A percentile compares a stretch with the other conserved stretches of the same genome.
phyloP scores from a whole-genome alignment of 805 yeast genomes.

The Ogataea methanolica region DNA sequence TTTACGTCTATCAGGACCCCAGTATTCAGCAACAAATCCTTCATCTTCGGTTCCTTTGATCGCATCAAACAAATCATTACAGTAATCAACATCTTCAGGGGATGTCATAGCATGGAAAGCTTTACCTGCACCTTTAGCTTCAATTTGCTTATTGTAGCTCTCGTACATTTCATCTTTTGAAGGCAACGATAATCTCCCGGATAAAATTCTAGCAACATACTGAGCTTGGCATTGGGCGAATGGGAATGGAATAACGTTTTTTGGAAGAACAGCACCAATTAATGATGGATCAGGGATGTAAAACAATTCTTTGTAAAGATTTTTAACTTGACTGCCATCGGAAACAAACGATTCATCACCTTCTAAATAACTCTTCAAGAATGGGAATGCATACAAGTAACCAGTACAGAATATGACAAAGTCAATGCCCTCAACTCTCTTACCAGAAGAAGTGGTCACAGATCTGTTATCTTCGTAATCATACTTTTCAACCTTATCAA shows the following conservation, averaged over 20 bases:
- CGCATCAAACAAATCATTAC: slow-evolving; percentile 38
- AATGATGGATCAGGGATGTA: slow-evolving; percentile 43
- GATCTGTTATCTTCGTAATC: slow-evolving; percentile 25
- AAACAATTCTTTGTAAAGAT: slow-evolving; percentile 42
- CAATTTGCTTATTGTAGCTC: slow-evolving; percentile 31
- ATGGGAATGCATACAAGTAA: slow-evolving; percentile 63
- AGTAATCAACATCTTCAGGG: slow-evolving; percentile 59
- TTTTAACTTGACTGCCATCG: slow-evolving; percentile 35
- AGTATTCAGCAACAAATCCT: slow-evolving; percentile 29
- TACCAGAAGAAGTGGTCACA: slow-evolving; percentile 47
- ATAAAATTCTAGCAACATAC: slow-evolving; percentile 35
- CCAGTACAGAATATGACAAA: slow-evolving; percentile 70
- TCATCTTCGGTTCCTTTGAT: slow-evolving; percentile 31
- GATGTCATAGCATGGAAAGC: slow-evolving; percentile 47
- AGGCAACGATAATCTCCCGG: slow-evolving; percentile 42
- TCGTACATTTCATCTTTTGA: slow-evolving; percentile 31
- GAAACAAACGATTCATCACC: slow-evolving; percentile 24
- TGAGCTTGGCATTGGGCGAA: slow-evolving; percentile 46
- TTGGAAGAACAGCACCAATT: slow-evolving; percentile 37
- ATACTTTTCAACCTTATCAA: slow-evolving; percentile 23
- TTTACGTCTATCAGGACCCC: slow-evolving; percentile 25
- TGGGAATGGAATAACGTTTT: slow-evolving; percentile 47
- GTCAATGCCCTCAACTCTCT: slow-evolving; percentile 44
- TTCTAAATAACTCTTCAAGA: slow-evolving; percentile 36
- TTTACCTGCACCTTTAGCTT: slow-evolving; percentile 42